Evolutionary conservation across 805 yeast species (phyloP).

Genomic region (Cyberlindnera petersonii): DNA sequence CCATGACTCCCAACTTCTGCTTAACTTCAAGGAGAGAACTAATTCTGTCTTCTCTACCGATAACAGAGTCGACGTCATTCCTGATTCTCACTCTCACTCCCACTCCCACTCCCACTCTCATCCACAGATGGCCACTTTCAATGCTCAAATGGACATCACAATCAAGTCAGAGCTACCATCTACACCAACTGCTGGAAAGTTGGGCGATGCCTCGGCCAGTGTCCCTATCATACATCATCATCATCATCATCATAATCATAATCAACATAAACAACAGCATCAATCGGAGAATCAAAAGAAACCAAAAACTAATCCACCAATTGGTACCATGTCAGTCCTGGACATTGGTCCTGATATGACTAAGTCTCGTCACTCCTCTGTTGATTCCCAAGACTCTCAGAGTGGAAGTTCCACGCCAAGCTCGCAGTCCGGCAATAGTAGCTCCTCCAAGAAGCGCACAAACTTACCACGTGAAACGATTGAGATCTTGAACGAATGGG

Average conservation of each 20-base stretch:
- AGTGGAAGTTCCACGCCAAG: slow-evolving; percentile 5
- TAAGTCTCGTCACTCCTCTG: slow-evolving; percentile 17
- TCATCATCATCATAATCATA: too few relatives aligned
- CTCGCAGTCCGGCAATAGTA: slow-evolving; percentile 5
- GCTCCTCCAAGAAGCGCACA: slow-evolving; percentile 48
- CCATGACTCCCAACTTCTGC: slow-evolving; percentile 27
- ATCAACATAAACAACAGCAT: too few relatives aligned
- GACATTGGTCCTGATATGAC: slow-evolving; percentile 12
- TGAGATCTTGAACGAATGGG: slow-evolving; percentile 67
- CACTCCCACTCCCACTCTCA: too few relatives aligned
- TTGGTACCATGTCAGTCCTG: slow-evolving; percentile 9
- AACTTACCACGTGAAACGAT: slow-evolving; percentile 80
- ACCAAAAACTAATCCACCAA: too few relatives aligned
- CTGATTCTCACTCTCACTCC: too few relatives aligned
- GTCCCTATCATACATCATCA: too few relatives aligned
- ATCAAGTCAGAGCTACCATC: slow-evolving; percentile 5
- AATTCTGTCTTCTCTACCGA: slow-evolving; percentile 9
- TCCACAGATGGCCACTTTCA: slow-evolving; percentile 10
- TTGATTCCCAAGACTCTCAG: slow-evolving; percentile 18
- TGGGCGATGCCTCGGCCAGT: background rate
- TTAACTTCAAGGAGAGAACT: slow-evolving; percentile 22
- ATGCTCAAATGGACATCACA: slow-evolving; percentile 10
- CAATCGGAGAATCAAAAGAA: too few relatives aligned
- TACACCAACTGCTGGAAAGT: slow-evolving; percentile 8
- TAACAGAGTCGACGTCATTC: background rate